Percentiles rank a stretch among this genome's conserved stretches.
Conservation (phyloP, 164 flowering plant genomes). For the Akebia trifoliata region DNA sequence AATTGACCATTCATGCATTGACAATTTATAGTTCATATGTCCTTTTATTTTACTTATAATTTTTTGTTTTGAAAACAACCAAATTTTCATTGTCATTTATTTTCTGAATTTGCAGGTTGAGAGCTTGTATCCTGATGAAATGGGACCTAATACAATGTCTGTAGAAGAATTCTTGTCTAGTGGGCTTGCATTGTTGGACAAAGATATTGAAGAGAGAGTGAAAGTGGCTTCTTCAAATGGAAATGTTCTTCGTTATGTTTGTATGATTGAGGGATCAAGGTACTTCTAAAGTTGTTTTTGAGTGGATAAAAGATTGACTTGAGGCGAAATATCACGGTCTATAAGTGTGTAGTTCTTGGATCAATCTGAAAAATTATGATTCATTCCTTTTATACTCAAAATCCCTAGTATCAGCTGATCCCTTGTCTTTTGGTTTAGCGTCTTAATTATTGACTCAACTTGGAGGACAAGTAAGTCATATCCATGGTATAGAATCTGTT, state of each 20-base stretch:
- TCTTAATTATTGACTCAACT: background rate
- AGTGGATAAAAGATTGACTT: background rate
- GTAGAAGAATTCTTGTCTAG: conserved; percentile 48
- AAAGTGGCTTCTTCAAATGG: conserved; percentile 61
- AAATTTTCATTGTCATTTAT: background rate
- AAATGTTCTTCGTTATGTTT: conserved; percentile 85
- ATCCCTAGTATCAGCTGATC: background rate
- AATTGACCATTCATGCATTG: background rate
- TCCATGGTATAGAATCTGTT: background rate
- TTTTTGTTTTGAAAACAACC: background rate
- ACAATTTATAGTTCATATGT: background rate
- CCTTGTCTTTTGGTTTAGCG: background rate
- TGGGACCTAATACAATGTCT: conserved; percentile 66
- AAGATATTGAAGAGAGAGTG: conserved; percentile 51
- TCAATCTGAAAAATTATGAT: background rate
- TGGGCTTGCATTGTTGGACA: conserved; percentile 61
- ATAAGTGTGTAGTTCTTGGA: background rate
- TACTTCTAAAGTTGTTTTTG: conserved; percentile 20
- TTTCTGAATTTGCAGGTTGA: conserved; percentile 49
- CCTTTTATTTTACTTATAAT: background rate
- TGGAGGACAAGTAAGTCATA: background rate
- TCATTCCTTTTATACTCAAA: background rate
- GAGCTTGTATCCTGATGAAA: conserved; percentile 76
- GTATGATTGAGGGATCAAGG: conserved; percentile 76
- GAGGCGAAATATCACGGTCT: background rate